Conservation (phyloP, 257 asterid species). For the Linaria vulgaris region DNA sequence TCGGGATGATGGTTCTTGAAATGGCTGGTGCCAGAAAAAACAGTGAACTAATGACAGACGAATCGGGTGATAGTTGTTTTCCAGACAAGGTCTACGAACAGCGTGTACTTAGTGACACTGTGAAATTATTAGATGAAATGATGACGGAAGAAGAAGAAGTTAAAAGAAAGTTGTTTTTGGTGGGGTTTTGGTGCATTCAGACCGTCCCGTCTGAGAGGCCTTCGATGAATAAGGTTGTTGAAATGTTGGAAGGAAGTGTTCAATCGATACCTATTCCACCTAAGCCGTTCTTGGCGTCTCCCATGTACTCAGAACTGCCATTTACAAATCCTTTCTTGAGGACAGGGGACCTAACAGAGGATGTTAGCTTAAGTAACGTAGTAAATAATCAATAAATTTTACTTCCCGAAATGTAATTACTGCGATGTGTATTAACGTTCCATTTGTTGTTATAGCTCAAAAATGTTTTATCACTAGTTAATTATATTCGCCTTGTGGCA, state of each 20-base stretch:
- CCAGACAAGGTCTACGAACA: conserved; percentile 37
- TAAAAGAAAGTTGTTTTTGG: conserved; percentile 37
- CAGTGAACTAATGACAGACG: not conserved
- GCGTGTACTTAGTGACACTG: conserved; percentile 11
- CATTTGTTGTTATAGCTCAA: too few species aligned
- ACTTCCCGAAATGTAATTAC: too few species aligned
- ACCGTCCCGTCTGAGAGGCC: conserved; percentile 40
- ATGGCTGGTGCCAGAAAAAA: conserved; percentile 37
- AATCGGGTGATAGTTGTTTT: conserved; percentile 34
- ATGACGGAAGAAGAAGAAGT: conserved; percentile 25
- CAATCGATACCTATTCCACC: conserved; percentile 39
- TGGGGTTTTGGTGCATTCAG: conserved; percentile 51
- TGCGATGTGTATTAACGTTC: too few species aligned
- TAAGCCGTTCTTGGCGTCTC: conserved; percentile 22
- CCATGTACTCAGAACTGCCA: not conserved
- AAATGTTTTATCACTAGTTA: too few species aligned
- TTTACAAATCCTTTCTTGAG: not conserved
- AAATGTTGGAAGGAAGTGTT: conserved; percentile 39
- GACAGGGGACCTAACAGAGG: not conserved
- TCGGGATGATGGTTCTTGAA: conserved; percentile 60
- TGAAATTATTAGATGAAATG: conserved; percentile 5
- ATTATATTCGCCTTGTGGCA: too few species aligned
- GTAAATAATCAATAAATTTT: too few species aligned
- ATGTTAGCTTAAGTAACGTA: too few species aligned
- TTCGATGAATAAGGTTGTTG: conserved; percentile 34